These are phyloP conservation scores for Phylloporus rhodoxanthus DNA, from an alignment of 768 basidiomycete genomes.

Conservation along the genomic window DNA sequence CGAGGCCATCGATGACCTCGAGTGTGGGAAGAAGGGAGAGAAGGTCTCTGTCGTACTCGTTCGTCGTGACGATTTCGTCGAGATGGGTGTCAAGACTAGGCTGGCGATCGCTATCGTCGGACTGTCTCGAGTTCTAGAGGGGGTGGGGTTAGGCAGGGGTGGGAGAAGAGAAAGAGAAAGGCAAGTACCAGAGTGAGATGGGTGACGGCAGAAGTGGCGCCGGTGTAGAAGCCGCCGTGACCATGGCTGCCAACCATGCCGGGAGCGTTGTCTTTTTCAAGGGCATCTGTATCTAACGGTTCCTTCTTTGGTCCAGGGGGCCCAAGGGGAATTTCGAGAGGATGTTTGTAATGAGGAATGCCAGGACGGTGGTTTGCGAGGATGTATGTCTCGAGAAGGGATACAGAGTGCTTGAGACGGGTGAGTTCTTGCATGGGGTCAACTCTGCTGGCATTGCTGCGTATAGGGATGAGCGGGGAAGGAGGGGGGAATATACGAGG, in stretches of 20 bases:
- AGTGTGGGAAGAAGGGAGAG: conserved; percentile 59
- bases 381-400: conserved; percentile 34
- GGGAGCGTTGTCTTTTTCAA: conserved; percentile 46
- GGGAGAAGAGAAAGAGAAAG: conserved; percentile 11
- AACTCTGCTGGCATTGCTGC: conserved; percentile 30
- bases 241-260: conserved; percentile 63
- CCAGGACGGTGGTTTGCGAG: conserved; percentile 28
- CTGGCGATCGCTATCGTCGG: conserved; percentile 49
- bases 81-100: conserved; percentile 42
- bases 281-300: conserved; percentile 40
- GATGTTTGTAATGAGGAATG: conserved; percentile 22
- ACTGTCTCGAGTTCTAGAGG: conserved; percentile 40
- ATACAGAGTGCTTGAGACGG: conserved; percentile 37
- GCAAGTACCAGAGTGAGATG: conserved; percentile 55
- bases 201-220: conserved; percentile 70
- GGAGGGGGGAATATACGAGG: conserved; percentile 16
- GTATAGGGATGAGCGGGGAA: conserved; percentile 31
- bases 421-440: conserved; percentile 38
- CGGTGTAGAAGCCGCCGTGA: conserved; percentile 67
- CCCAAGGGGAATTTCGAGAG: conserved; percentile 19
- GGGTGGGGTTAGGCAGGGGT: conserved; percentile 12
- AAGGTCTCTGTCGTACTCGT: conserved; percentile 69
- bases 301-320: conserved; percentile 49
- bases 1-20: conserved; percentile 65
- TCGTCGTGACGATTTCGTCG: conserved; percentile 39